Base-by-base conservation (phyloP, 169 alveolate species). In the Fabrea salina region DNA sequence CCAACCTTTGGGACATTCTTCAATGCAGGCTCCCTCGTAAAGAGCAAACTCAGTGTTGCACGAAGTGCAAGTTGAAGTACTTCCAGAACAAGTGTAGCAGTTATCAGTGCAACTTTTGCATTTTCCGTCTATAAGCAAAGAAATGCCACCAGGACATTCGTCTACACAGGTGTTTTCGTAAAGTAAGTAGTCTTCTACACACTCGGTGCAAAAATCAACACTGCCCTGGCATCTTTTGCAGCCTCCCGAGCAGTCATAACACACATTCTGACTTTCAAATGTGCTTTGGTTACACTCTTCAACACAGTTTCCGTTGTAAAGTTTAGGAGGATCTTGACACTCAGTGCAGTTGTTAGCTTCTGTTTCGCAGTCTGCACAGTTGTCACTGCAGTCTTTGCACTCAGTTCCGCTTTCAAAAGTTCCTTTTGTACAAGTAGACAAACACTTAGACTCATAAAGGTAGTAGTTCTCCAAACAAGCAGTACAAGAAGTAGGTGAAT, bases 281-380 rank as follows among this genome's bases (percentile, higher is more conserved):
- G 59, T 51, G 71, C 33, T 58, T 25, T 1, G 30, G 4, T 25
- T 35, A 58, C 71, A 58, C 43, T 6, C 19, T 22, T 58, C 43
- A 32, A 58, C 33, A 43, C 71, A 58, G 43, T 37, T 58, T 58
- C 71, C 71, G 4, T 27, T 16, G 8, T 58, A 58, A 22, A 58
- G 33, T 25, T 58, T 58, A 5, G n/a, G n/a, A 0, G 47, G 30
- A 27, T 5, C 39, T 33, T 58, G 47, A 35, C 71, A 58, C 32
- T 58, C 71, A 30, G 32, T 58, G 33, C 71, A 58, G 53, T 58
- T 58, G 32, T 27, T 35, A 35, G 33, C 37, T 5, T 5, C 33
- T 7, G 30, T 35, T 27, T 30, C 33, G 44, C 71, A 58, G 3
- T 58, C 71, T 33, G 25, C 6, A 43, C 71, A 58, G 2, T 27